phyloP scores from a whole-genome alignment of 805 yeast species.

The Candida xyloterini region DNA sequence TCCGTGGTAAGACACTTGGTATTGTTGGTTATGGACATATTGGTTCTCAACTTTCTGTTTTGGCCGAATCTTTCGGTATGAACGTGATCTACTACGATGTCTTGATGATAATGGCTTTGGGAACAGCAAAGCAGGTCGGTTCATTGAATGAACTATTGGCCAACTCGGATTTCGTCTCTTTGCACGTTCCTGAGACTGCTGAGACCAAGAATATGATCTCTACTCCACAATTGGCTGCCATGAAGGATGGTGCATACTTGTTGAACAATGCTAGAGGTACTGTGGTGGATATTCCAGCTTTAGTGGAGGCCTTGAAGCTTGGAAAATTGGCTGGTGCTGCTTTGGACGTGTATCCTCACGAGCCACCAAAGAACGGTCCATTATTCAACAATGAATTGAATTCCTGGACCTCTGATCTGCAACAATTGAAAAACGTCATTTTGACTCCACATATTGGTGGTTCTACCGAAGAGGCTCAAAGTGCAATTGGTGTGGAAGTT shows the following conservation, averaged over 20 bases:
- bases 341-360: slow-evolving; percentile 92
- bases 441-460: slow-evolving; percentile 99
- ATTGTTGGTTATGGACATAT: slow-evolving; percentile 98
- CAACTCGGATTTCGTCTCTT: slow-evolving; percentile 82
- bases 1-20: slow-evolving; percentile 97
- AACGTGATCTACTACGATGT: slow-evolving; percentile 92
- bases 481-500: slow-evolving; percentile 96
- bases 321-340: slow-evolving; percentile 98
- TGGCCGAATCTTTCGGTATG: slow-evolving; percentile 98
- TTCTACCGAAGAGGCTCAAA: slow-evolving; percentile 98
- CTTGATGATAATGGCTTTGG: slow-evolving; percentile 89
- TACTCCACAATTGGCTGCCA: slow-evolving; percentile 87
- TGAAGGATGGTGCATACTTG: slow-evolving; percentile 94
- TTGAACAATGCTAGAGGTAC: slow-evolving; percentile 98
- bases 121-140: slow-evolving; percentile 91
- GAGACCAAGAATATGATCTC: slow-evolving; percentile 91
- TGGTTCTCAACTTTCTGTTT: slow-evolving; percentile 93
- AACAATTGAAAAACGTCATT: slow-evolving; percentile 80
- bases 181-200: slow-evolving; percentile 92
- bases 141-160: slow-evolving; percentile 79
- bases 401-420: slow-evolving; percentile 78
- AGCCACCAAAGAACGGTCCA: slow-evolving; percentile 96
- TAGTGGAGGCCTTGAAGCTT: slow-evolving; percentile 84
- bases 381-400: slow-evolving; percentile 72
- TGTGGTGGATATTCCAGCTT: slow-evolving; percentile 93